Evolutionary conservation across 345 rosid species (phyloP).

Genomic region (Eucalyptus erythrocorys): DNA sequence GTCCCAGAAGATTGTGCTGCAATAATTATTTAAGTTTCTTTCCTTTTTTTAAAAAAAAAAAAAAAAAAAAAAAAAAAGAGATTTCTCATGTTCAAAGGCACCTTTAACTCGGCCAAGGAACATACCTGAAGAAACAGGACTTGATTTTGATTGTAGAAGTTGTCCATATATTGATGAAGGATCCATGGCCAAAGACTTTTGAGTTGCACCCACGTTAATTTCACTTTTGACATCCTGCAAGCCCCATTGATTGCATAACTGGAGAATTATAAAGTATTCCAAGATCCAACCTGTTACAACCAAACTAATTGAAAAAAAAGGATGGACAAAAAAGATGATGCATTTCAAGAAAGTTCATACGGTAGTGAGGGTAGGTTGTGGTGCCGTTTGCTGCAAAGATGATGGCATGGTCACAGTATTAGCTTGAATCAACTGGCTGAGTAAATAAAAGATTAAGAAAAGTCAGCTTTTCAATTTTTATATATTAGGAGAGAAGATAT

Average conservation of each 20-base stretch:
- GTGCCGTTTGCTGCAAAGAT: conserved; percentile 41
- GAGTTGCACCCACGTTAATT: conserved; percentile 28
- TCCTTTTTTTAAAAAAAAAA: background rate
- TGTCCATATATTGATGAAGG: conserved; percentile 49
- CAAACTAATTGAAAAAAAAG: background rate
- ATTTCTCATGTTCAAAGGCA: background rate
- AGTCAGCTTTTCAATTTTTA: background rate
- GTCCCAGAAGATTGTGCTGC: background rate
- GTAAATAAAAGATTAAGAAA: background rate
- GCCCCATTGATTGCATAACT: conserved; percentile 4
- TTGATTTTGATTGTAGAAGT: conserved; percentile 46
- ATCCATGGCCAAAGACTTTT: conserved; percentile 34
- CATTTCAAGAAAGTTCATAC: conserved; percentile 17
- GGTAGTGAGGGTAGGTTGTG: conserved; percentile 13
- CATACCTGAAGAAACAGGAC: conserved; percentile 38
- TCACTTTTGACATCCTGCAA: conserved; percentile 47
- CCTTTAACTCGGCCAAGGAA: background rate
- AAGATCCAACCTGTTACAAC: background rate
- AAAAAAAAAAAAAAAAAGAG: background rate
- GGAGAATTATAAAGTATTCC: background rate
- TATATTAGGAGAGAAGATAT: background rate
- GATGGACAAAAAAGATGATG: background rate
- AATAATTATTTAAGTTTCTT: background rate
- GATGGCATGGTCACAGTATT: conserved; percentile 35
- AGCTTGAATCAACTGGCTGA: conserved; percentile 54